A percentile compares a stretch with the other conserved stretches of the same genome.
Conservation (phyloP, 371 early-diverging fungal species). For the Mortierella sp. region DNA sequence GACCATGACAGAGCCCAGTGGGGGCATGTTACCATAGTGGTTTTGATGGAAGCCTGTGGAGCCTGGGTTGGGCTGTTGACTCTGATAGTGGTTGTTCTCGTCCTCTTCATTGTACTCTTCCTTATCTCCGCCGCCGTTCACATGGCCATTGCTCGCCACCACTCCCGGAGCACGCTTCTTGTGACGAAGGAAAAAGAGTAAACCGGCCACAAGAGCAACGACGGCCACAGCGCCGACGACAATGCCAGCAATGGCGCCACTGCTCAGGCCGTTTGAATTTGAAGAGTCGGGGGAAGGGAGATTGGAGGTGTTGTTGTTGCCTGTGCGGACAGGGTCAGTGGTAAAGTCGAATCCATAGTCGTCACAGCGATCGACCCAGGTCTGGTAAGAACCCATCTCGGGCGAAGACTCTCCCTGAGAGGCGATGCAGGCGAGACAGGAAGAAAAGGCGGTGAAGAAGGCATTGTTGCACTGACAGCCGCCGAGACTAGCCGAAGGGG, state of each 20-base stretch:
- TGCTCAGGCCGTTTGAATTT: constrained; percentile 13
- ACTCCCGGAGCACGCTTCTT: constrained; percentile 4
- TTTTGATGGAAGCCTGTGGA: not conserved
- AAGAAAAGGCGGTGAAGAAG: constrained; percentile 11
- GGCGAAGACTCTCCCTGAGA: constrained; percentile 15
- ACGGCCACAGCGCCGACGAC: constrained; percentile 15
- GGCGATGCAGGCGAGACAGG: constrained; percentile 18
- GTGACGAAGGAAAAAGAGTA: not conserved
- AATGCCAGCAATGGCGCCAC: constrained; percentile 19
- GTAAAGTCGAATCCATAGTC: constrained; percentile 23
- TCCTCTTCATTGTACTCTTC: constrained; percentile 1
- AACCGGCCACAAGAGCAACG: constrained; percentile 9
- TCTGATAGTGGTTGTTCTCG: no score
- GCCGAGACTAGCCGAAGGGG: constrained; percentile 14
- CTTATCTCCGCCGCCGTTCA: not conserved
- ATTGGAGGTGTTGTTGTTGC: not conserved
- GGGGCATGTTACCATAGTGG: not conserved
- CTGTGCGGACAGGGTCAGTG: not conserved
- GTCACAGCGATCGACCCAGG: constrained; percentile 12
- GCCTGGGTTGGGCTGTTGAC: no score
- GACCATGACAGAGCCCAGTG: no score
- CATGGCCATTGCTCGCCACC: not conserved
- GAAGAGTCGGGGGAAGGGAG: not conserved
- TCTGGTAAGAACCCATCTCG: constrained; percentile 21
- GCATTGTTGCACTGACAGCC: constrained; percentile 19